A percentile compares a stretch with the other conserved stretches of the same genome.
phyloP scores from a whole-genome alignment of 2,329 filamentous ascomycete species.

The Thyridium curvatum region DNA sequence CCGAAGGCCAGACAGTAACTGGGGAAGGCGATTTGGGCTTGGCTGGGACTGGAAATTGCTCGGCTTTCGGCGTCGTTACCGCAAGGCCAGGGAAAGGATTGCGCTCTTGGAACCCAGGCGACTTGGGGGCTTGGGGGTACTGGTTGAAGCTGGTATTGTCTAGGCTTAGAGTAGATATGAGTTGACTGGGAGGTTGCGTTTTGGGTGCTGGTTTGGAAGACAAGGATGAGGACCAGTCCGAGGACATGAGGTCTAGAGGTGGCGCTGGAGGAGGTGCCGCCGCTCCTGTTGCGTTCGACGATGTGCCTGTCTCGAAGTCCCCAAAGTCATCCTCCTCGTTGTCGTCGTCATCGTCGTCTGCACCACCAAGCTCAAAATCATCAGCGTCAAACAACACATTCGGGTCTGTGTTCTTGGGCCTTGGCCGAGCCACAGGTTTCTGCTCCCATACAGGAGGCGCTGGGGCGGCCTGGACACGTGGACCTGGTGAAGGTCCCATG shows the following conservation, averaged over 20 bases:
- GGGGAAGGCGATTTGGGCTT: slow-evolving; percentile 30
- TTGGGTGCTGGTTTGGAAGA: slow-evolving; percentile 1
- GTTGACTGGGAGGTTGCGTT: slow-evolving; percentile 14
- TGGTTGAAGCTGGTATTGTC: slow-evolving; percentile 11
- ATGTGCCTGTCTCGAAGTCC: slow-evolving; percentile 16
- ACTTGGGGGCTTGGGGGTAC: slow-evolving; percentile 42
- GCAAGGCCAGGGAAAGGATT: slow-evolving; percentile 46
- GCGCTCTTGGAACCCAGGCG: slow-evolving; percentile 45
- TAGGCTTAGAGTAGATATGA: slow-evolving; percentile 24
- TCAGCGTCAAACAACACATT: slow-evolving; percentile 64
- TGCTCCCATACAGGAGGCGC: slow-evolving; percentile 10
- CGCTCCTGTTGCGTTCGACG: slow-evolving; percentile 5
- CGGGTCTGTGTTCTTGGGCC: slow-evolving; percentile 26
- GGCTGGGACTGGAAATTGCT: slow-evolving; percentile 19
- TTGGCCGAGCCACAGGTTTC: slow-evolving; percentile 12
- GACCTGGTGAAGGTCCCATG: slow-evolving; percentile 15
- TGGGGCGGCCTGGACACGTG: slow-evolving; percentile 9
- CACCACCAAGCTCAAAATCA: slow-evolving; percentile 34
- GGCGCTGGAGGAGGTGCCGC: slow-evolving; percentile 3
- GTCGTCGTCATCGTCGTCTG: slow-evolving; percentile 23
- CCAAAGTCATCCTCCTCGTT: slow-evolving; percentile 17
- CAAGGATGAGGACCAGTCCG: slow-evolving; percentile 5
- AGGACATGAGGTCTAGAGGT: slow-evolving; percentile 9
- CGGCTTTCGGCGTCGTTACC: slow-evolving; percentile 33
- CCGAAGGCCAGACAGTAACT: slow-evolving; percentile 38